Base-by-base conservation (phyloP, 164 flowering plant species). In the Cinnamomum micranthum region DNA sequence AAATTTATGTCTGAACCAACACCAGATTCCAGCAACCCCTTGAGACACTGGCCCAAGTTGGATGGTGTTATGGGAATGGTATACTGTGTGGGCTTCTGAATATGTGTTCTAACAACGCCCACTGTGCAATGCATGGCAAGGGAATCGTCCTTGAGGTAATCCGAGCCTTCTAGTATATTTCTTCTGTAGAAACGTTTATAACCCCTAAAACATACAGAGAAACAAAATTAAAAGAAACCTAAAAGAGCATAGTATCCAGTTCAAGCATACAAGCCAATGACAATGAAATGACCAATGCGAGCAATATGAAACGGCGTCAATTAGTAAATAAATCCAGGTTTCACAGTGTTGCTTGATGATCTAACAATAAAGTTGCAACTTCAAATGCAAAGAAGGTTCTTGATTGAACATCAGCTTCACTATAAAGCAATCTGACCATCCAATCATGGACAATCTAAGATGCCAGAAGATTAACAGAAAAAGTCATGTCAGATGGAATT, bases 131-230 rank as follows among this genome's bases (percentile, higher is more conserved):
- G 85, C 90, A 94, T 80, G 17, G 86, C 72, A 73, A 94, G 92
- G 78, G 92, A 88, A 81, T 94, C 97, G 83, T 91, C 93, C 84
- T 88, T 94, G 65, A 94, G 73, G 77, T 76, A 94, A 69, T 90
- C 94, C 6, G 98, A 94, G 65, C 85, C 71, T 80, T 92, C 98
- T 55, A 94, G 73, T 71, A 76, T 69, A 51, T 82, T 66, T 77
- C 98, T 88, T 79, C 88, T 84, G 73, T 84, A 90, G 82, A 92
- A 94, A 6, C 97, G 92, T 80, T 92, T 92, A 83, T 92, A 94
- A 35, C 98, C 97, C 98, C 98, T 94, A 60, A 22, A 69, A 47
- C 10, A 41, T 12, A 69, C 15, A 69, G n/a, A 27, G 3, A 67
- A 13, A 67, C n/a, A 25, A 31, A 19, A 25, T 67, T 67, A 27